Base-by-base conservation (phyloP, 768 basidiomycete species). In the Termitomyces sp. region DNA sequence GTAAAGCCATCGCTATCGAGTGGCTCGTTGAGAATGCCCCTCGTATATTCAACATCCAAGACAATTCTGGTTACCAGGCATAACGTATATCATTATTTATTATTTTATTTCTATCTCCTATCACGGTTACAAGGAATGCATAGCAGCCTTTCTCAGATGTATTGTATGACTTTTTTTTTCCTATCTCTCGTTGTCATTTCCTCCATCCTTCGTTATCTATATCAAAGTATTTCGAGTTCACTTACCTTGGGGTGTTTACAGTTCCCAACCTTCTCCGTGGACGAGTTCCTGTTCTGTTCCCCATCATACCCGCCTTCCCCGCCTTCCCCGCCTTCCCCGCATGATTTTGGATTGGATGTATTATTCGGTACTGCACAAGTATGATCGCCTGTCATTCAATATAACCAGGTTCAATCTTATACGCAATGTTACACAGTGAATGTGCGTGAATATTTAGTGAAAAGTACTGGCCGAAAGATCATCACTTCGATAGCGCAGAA, bases 1-100 rank as follows among this genome's bases (percentile, higher is more conserved):
- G 94, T 57, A 98, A 96, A 75, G 93, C 96, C 6, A 82, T 95
- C 61, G 86, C 90, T 68, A 81, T 99, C 55, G 94, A 97, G 73
- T 97, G 95, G 91, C 84, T 98, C 65, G 86, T 98, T 62, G 95
- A 98, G 71, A 90, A 96, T 70, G 92, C 92, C 12, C 82, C 79
- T 45, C 72, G 73, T 31, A 76, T 91, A 67, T 85, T 83, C 69
- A 72, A 73, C 55, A 65, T 42, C 32, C 53, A 59, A 56, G 68
- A 55, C 40, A 46, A 54, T 25, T 29, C 46, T 66, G 60, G 55
- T 40, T 34, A 59, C 17, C 49, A 54, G 14, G 20, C 40, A 37
- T 60, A 57, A 64, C 37, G 48, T 46, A 56, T 64, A 67, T 69
- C n/a, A 49, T 59, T 67, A 65, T 67, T 65, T 55, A 64, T 65